Percentiles rank a stretch among this genome's conserved stretches.
Conservation (phyloP, 1,139 yeast species). For the Yamadazyma siamensis region DNA sequence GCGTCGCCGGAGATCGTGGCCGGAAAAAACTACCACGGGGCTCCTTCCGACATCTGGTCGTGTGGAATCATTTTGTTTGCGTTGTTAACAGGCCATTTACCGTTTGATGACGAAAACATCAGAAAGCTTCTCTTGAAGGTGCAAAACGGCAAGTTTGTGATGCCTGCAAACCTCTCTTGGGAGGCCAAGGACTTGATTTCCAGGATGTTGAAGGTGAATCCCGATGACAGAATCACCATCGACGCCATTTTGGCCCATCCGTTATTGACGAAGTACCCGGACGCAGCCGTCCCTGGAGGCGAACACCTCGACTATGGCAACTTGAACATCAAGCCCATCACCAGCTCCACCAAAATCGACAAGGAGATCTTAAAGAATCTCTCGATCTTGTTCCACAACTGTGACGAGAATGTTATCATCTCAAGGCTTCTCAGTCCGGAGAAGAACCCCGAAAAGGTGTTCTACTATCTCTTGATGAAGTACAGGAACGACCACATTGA, state of each 20-base stretch:
- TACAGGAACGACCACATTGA: constrained; percentile 74
- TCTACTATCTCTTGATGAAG: constrained; percentile 76
- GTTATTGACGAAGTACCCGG: constrained; percentile 69
- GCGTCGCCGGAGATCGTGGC: constrained; percentile 98
- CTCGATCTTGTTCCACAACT: constrained; percentile 90
- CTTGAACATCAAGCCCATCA: constrained; percentile 46
- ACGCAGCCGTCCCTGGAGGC: constrained; percentile 32
- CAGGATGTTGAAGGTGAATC: constrained; percentile 78
- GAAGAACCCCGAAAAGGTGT: constrained; percentile 77
- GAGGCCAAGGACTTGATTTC: constrained; percentile 88
- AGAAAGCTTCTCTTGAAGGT: constrained; percentile 82
- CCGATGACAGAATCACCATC: constrained; percentile 73
- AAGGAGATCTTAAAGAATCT: constrained; percentile 79
- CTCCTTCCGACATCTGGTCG: constrained; percentile 97
- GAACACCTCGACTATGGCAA: constrained; percentile 22
- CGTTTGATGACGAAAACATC: constrained; percentile 95
- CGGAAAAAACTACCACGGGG: constrained; percentile 92
- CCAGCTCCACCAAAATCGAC: constrained; percentile 61
- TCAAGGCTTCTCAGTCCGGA: constrained; percentile 55
- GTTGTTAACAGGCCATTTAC: constrained; percentile 87
- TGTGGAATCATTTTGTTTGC: constrained; percentile 96
- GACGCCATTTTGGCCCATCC: constrained; percentile 76
- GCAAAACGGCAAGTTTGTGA: constrained; percentile 80
- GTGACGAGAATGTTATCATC: constrained; percentile 58
- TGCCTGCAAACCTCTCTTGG: constrained; percentile 74